Conservation (phyloP, 148 eudicot species). For the Rhododendron williamsianum region DNA sequence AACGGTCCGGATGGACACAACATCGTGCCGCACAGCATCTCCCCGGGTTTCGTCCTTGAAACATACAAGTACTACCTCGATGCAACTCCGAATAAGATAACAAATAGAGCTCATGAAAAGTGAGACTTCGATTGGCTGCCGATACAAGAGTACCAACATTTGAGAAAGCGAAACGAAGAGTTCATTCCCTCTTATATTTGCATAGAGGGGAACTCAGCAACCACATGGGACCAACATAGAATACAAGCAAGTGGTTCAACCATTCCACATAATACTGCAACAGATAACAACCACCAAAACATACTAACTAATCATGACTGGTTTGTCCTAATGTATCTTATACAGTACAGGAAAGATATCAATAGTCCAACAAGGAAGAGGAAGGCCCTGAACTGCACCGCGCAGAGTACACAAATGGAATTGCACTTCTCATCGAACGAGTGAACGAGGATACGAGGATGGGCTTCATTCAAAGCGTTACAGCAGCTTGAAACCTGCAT, state of each 20-base stretch:
- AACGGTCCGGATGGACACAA: too few species aligned
- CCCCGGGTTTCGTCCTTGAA: background rate
- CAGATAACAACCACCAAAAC: background rate
- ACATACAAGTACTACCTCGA: background rate
- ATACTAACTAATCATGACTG: too few species aligned
- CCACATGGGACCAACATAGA: background rate
- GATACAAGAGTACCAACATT: background rate
- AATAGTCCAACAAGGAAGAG: background rate
- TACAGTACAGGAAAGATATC: background rate
- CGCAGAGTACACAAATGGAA: background rate
- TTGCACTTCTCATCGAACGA: background rate
- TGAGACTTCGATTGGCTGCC: background rate
- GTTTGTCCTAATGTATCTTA: background rate
- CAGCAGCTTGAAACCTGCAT: conserved; percentile 4
- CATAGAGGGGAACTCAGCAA: background rate
- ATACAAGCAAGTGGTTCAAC: background rate
- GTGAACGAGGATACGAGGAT: background rate
- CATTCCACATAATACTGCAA: too few species aligned
- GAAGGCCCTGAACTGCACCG: background rate
- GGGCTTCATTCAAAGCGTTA: background rate
- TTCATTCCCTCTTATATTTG: background rate
- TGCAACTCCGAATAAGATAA: background rate
- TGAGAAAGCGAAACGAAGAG: background rate
- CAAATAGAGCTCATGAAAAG: background rate
- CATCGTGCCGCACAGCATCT: too few species aligned